Base-by-base conservation (phyloP, 352 stramenopile species). In the Vaucheria bursata region DNA sequence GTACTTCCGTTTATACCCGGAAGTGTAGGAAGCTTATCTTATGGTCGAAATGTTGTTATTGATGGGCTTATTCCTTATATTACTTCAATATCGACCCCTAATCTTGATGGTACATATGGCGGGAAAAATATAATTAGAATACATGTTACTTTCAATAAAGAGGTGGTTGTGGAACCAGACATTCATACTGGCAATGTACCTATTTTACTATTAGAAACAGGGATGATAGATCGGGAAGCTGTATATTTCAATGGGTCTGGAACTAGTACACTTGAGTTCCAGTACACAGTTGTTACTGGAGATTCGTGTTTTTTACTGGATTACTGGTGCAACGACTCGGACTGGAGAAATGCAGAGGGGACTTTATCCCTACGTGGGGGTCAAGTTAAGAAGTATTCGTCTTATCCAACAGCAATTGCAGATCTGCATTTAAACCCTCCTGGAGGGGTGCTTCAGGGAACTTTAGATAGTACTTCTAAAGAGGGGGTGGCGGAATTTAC, bases 391-490 rank as follows among this genome's bases (percentile, higher is more conserved):
- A 34, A 31, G 53, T 7, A 37, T 2, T 8, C 2, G 6, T 2
- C 2, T 7, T 69, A 66, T 3, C 77, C 77, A 5, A 67, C 52
- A 7, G 52, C 72, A 29, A 18, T 70, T 37, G 77, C 77, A 1
- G 77, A 82, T n/a, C 32, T 75, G 18, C 77, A 82, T 31, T 67
- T 82, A 12, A 82, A 82, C 65, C 77, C 77, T 25, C 71, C 77
- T 34, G 77, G 71, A 37, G 77, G 77, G 8, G 39, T 49, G 18
- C 38, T 82, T 38, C 34, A 29, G 32, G 77, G 77, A 12, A 74
- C 77, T 8, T 7, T 66, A 37, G 37, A 53, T 29, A 74, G 70
- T 1, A 75, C 50, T 18, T 37, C 50, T 7, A 74, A 72, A 37
- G 71, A 53, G 35, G 77, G 77, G 1, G 71, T 73, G 77, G 64